Evolutionary conservation across 1,284 basidiomycete species (phyloP), one percentile per base, ranked within the genome.

Genomic region (Pyrrhoderma noxium): DNA sequence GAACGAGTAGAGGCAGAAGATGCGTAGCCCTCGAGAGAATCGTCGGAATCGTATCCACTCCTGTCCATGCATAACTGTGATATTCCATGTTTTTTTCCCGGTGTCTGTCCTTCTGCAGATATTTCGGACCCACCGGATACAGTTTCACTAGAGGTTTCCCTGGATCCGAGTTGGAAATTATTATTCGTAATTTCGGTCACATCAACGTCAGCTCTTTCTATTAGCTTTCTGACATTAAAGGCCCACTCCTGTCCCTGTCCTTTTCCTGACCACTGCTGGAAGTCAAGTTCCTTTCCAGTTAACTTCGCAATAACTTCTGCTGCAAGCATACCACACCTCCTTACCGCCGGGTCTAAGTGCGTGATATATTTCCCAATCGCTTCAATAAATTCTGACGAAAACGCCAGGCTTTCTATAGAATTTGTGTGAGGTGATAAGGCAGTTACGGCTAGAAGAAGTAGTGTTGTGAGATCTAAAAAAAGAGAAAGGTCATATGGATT

Each of bases 291-390:
- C 64, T 85, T 87, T 0, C 80, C 75, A 2, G 73, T 70, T 34
- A 70, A 68, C 5, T 70, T 65, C 0, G 88, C 85, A 11, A 88
- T 74, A 46, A 87, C 70, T 65, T 99, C 95, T 0, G 90, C 95
- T 0, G 83, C 81, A 9, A 98, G 76, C 93, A 98, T 96, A 2
- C 95, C 95, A 57, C 92, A 85, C n/a, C 85, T 75, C 1, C 94
- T 82, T 11, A 96, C 76, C 1, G 79, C 75, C 2, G 75, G 68
- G 53, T 95, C 91, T 2, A 86, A 69, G 60, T 96, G 92, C 0
- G 74, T 74, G 39, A 96, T 81, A 61, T 93, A 95, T 4, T 69
- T 67, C 8, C 86, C 80, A 25, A 97, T 76, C 3, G 83, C 82
- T 18, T 75, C 71, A 52, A 98, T 76, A 61, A 98, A 87, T 0